Conservation (phyloP, 2,329 filamentous ascomycete species). For the Sordariomycetes sp. region DNA sequence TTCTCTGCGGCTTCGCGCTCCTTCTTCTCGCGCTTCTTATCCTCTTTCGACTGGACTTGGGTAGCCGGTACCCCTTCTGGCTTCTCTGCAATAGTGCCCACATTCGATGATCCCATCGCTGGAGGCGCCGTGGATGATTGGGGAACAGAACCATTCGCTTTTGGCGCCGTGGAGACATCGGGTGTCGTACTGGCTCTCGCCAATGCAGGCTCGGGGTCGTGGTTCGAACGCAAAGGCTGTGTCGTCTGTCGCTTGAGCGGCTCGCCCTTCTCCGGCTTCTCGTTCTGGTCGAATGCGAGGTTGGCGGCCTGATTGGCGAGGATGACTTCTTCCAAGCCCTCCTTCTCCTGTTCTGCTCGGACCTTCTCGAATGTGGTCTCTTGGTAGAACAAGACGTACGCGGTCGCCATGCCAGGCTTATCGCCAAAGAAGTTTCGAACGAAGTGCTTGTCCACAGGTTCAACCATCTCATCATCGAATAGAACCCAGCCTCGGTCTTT, state of each 20-base stretch:
- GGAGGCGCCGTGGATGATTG: not conserved
- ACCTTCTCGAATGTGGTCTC: slow-evolving; percentile 68
- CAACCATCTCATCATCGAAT: slow-evolving; percentile 97
- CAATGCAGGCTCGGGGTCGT: slow-evolving; percentile 47
- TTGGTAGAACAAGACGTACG: slow-evolving; percentile 96
- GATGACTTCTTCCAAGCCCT: slow-evolving; percentile 57
- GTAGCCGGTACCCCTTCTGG: slow-evolving; percentile 8
- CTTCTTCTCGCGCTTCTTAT: slow-evolving; percentile 60
- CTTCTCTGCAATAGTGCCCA: not conserved
- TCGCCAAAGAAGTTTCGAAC: slow-evolving; percentile 94
- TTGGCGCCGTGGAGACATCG: slow-evolving; percentile 9
- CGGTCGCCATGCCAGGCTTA: slow-evolving; percentile 80
- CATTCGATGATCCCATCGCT: not conserved
- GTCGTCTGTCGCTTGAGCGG: slow-evolving; percentile 42
- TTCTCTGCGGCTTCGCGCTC: slow-evolving; percentile 50
- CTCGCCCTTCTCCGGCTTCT: slow-evolving; percentile 36
- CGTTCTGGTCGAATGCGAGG: slow-evolving; percentile 38
- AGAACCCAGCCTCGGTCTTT: slow-evolving; percentile 91
- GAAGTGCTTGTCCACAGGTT: slow-evolving; percentile 93
- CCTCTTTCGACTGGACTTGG: slow-evolving; percentile 42
- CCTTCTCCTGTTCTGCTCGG: slow-evolving; percentile 72
- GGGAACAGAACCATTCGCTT: not conserved
- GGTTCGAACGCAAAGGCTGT: slow-evolving; percentile 33
- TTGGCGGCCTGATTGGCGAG: slow-evolving; percentile 48
- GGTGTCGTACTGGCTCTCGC: slow-evolving; percentile 61